Percentiles rank a stretch among this genome's conserved stretches.
Evolutionary conservation across 75 land plant genomes (phyloP).

Genomic region (Sequoiadendron giganteum): DNA sequence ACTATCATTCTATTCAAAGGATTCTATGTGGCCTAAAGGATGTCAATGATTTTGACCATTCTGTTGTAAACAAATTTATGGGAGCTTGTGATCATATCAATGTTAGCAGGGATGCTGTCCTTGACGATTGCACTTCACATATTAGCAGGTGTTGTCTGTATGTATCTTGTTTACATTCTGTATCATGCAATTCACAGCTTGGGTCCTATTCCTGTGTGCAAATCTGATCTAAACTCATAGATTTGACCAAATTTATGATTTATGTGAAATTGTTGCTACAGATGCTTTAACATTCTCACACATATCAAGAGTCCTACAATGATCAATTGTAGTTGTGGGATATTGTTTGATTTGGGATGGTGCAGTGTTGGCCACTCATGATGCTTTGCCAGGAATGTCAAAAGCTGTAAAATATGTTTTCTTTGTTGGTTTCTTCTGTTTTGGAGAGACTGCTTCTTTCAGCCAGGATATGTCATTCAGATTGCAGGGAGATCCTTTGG

Average conservation of each 20-base stretch:
- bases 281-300: not conserved
- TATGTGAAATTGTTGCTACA: not conserved
- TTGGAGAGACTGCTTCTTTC: too few species aligned
- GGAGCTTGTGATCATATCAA: constrained; percentile 75
- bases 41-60: constrained; percentile 88
- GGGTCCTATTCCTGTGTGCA: not conserved
- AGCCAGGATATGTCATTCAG: too few species aligned
- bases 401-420: too few species aligned
- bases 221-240: not conserved
- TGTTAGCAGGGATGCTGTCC: constrained; percentile 28
- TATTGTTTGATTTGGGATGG: too few species aligned
- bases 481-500: too few species aligned
- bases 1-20: constrained; percentile 75
- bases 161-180: not conserved
- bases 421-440: too few species aligned
- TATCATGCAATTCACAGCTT: not conserved
- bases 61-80: constrained; percentile 53
- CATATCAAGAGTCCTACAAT: too few species aligned
- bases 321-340: too few species aligned
- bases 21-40: constrained; percentile 58
- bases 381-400: too few species aligned
- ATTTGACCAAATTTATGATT: not conserved
- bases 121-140: not conserved
- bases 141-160: not conserved
- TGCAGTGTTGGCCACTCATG: too few species aligned